A percentile compares a stretch with the other conserved stretches of the same genome.
These are phyloP conservation scores for Globisporangium mamillatum DNA, from an alignment of 352 stramenopile genomes.

Conservation along the genomic window DNA sequence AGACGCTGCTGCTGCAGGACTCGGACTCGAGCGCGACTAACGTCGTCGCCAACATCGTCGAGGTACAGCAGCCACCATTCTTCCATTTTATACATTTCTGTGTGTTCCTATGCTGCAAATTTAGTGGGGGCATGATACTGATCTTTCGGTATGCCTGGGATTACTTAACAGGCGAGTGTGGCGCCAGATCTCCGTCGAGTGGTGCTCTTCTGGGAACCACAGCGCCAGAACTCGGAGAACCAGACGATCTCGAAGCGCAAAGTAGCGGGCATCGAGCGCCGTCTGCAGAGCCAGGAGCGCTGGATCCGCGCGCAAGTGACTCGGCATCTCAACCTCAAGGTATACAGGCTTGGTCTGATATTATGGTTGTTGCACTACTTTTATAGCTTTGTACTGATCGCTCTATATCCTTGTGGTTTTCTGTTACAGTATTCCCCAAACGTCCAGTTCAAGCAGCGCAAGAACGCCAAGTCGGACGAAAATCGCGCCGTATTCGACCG, in stretches of 20 bases:
- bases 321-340: conserved; percentile 79
- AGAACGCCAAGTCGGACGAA: conserved; percentile 59
- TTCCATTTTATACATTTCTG: not conserved
- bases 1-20: conserved; percentile 66
- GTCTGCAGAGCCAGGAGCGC: conserved; percentile 56
- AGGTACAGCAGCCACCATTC: conserved; percentile 29
- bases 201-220: conserved; percentile 72
- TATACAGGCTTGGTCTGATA: conserved; percentile 14
- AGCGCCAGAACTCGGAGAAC: conserved; percentile 64
- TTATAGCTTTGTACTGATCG: not conserved
- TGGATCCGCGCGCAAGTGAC: conserved; percentile 73
- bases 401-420: not conserved
- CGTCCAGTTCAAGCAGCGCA: conserved; percentile 75
- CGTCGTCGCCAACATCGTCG: conserved; percentile 65
- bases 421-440: conserved; percentile 61
- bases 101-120: not conserved
- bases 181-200: conserved; percentile 62
- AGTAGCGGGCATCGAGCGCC: conserved; percentile 54
- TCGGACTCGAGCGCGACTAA: conserved; percentile 53
- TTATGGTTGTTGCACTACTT: not conserved
- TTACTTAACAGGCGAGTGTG: conserved; percentile 46
- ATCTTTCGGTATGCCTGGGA: not conserved
- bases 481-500: conserved; percentile 59
- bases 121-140: not conserved
- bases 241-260: conserved; percentile 78